These are phyloP conservation scores for Fusarium clavum DNA, from an alignment of 2,329 filamentous ascomycete genomes.

Conservation along the genomic window DNA sequence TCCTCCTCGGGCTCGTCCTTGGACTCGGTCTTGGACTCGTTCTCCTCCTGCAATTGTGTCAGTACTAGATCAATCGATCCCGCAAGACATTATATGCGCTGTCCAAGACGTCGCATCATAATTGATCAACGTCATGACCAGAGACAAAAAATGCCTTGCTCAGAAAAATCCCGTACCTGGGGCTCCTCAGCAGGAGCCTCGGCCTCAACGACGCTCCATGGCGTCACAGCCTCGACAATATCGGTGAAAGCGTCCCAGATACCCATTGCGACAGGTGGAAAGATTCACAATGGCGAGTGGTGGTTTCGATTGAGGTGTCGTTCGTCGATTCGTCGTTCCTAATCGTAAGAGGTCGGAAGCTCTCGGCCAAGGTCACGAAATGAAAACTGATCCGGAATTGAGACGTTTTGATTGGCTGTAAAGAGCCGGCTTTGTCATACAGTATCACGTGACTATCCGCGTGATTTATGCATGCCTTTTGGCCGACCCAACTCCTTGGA, in stretches of 20 bases:
- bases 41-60: slow-evolving; percentile 51
- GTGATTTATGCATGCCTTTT: slow-evolving; percentile 20
- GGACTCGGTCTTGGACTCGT: slow-evolving; percentile 63
- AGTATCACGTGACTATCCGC: background rate
- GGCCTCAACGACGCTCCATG: slow-evolving; percentile 73
- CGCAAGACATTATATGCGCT: slow-evolving; percentile 3
- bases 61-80: slow-evolving; percentile 20
- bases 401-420: slow-evolving; percentile 60
- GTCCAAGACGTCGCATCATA: slow-evolving; percentile 8
- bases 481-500: slow-evolving; percentile 22
- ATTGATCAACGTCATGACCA: slow-evolving; percentile 26
- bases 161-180: slow-evolving; percentile 58
- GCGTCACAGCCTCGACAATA: slow-evolving; percentile 72
- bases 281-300: slow-evolving; percentile 56
- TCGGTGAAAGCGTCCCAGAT: slow-evolving; percentile 74
- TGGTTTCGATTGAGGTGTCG: slow-evolving; percentile 52
- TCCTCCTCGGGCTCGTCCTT: slow-evolving; percentile 51
- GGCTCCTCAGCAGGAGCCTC: slow-evolving; percentile 75
- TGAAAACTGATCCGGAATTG: slow-evolving; percentile 64
- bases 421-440: slow-evolving; percentile 26
- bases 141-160: slow-evolving; percentile 36
- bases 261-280: slow-evolving; percentile 66
- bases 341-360: slow-evolving; percentile 56
- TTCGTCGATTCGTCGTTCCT: slow-evolving; percentile 50
- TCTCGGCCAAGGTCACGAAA: slow-evolving; percentile 56